Percentiles rank a stretch among this genome's conserved stretches.
Evolutionary conservation across 2,329 filamentous ascomycete species (phyloP).

Genomic region (Epichloe sibirici): DNA sequence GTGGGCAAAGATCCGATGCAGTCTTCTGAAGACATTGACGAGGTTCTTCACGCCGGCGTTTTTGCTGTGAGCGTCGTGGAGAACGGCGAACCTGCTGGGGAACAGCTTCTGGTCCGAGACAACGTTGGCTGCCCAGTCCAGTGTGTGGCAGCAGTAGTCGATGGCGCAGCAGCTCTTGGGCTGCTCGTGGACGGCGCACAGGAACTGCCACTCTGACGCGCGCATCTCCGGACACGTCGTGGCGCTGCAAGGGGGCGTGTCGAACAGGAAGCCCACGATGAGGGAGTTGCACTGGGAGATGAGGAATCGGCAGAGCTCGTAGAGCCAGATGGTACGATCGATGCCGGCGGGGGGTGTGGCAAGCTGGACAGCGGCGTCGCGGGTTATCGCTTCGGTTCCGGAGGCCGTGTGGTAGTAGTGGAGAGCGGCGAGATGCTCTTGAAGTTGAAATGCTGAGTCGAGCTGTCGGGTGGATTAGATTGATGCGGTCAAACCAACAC

Average conservation of each 20-base stretch:
- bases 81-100: slow-evolving; percentile 62
- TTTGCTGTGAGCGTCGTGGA: slow-evolving; percentile 45
- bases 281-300: slow-evolving; percentile 89
- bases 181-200: slow-evolving; percentile 93
- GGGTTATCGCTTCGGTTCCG: slow-evolving; percentile 59
- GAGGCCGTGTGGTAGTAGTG: slow-evolving; percentile 67
- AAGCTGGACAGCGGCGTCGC: slow-evolving; percentile 61
- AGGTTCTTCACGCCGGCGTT: slow-evolving; percentile 65
- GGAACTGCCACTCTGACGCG: slow-evolving; percentile 96
- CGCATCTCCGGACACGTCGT: slow-evolving; percentile 95
- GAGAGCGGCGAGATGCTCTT: slow-evolving; percentile 90
- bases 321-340: slow-evolving; percentile 86
- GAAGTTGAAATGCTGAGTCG: slow-evolving; percentile 92
- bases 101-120: slow-evolving; percentile 93
- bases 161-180: slow-evolving; percentile 97
- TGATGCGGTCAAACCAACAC: too few species aligned
- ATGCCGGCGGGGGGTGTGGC: slow-evolving; percentile 75
- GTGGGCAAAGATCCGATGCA: slow-evolving; percentile 95
- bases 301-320: slow-evolving; percentile 92
- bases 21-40: slow-evolving; percentile 84
- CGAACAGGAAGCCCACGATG: slow-evolving; percentile 85
- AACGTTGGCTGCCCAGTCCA: slow-evolving; percentile 94
- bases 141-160: slow-evolving; percentile 96
- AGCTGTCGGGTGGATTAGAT: slow-evolving; percentile 43
- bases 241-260: slow-evolving; percentile 81